Percentiles rank a stretch among this genome's conserved stretches.
Conservation (phyloP, 257 asterid genomes). For the Solanum boliviense region DNA sequence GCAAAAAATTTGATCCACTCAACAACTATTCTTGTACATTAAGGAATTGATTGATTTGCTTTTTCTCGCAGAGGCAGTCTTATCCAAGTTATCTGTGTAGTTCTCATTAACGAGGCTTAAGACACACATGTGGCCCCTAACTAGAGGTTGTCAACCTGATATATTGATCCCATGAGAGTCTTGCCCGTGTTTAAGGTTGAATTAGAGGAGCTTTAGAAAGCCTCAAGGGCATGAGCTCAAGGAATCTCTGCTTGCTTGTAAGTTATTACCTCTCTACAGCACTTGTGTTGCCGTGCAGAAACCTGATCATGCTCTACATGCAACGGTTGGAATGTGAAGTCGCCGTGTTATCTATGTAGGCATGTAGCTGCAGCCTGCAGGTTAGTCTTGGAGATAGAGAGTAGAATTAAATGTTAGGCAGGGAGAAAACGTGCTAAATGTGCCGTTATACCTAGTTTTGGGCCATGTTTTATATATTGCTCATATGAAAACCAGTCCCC, state of each 20-base stretch:
- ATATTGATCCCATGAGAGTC: background rate
- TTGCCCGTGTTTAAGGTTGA: background rate
- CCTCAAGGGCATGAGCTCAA: background rate
- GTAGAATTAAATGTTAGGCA: background rate
- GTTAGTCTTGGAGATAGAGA: background rate
- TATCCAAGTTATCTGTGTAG: background rate
- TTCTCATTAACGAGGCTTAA: background rate
- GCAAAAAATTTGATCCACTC: background rate
- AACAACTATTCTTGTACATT: background rate
- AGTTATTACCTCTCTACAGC: background rate
- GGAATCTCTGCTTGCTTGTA: background rate
- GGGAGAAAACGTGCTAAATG: background rate
- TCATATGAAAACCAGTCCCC: background rate
- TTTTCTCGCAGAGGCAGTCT: background rate
- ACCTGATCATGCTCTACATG: background rate
- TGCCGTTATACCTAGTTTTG: background rate
- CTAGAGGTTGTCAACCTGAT: background rate
- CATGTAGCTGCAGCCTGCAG: background rate
- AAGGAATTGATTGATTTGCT: background rate
- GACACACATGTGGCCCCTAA: background rate
- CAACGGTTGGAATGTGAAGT: background rate
- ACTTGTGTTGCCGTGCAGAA: background rate
- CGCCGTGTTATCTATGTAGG: background rate
- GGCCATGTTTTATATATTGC: background rate
- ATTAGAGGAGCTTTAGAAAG: background rate